Percentiles rank a stretch among this genome's conserved stretches.
Evolutionary conservation across 495 filamentous ascomycete genomes (phyloP).

Genomic region (Penicillium ucsense): DNA sequence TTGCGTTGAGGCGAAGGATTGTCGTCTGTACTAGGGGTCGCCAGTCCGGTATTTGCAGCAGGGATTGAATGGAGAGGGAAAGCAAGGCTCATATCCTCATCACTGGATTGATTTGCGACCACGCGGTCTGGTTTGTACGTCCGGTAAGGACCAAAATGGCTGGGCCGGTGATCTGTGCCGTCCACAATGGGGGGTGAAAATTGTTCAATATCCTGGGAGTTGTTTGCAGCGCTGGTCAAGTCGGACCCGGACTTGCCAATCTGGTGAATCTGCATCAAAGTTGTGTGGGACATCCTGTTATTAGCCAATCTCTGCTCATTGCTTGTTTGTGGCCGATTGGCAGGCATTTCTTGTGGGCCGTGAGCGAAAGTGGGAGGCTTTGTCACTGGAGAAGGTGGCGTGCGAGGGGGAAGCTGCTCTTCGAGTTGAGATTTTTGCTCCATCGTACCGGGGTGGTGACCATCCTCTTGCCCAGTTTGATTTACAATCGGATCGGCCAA

Average conservation of each 20-base stretch:
- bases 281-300: conserved; percentile 70
- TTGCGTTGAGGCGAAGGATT: conserved; percentile 19
- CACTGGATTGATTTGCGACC: conserved; percentile 11
- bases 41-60: conserved; percentile 12
- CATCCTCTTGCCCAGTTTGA: conserved; percentile 51
- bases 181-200: conserved; percentile 5
- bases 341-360: conserved; percentile 55
- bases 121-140: neutral
- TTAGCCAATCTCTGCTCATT: conserved; percentile 69
- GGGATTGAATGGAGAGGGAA: conserved; percentile 7
- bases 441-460: conserved; percentile 25
- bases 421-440: conserved; percentile 15
- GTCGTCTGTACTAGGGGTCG: conserved; percentile 9
- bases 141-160: conserved; percentile 2
- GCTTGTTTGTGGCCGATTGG: conserved; percentile 56
- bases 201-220: conserved; percentile 15
- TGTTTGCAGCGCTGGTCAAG: conserved; percentile 23
- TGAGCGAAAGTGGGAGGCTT: conserved; percentile 70
- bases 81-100: conserved; percentile 10
- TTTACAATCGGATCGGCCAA: conserved; percentile 27
- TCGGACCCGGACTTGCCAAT: conserved; percentile 42
- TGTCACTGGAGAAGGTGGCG: conserved; percentile 62
- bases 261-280: conserved; percentile 64
- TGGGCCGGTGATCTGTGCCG: conserved; percentile 6
- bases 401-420: conserved; percentile 44